Percentiles rank a stretch among this genome's conserved stretches.
Conservation (phyloP, 1,139 yeast species). For the Candida albicans region DNA sequence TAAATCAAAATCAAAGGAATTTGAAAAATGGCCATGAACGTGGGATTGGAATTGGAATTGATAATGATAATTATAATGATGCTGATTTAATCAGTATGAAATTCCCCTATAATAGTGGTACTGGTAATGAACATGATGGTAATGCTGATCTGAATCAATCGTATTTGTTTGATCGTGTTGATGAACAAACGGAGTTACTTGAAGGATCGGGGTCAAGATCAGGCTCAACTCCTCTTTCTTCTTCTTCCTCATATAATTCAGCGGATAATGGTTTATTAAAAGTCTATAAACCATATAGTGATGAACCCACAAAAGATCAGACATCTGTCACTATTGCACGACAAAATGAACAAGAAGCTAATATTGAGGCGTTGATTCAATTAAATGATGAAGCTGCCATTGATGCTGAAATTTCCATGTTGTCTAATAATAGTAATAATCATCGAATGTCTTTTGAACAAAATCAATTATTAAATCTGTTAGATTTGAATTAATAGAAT, state of each 20-base stretch:
- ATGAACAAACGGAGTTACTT: slow-evolving; percentile 7
- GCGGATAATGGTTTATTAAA: neutral
- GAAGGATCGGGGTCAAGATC: slow-evolving; percentile 6
- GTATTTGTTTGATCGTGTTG: neutral
- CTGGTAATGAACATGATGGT: neutral
- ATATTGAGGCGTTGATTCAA: slow-evolving; percentile 3
- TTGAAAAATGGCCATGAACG: neutral
- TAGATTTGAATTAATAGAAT: slow-evolving; percentile 6
- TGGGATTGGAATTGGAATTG: neutral
- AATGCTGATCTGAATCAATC: neutral
- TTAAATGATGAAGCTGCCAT: slow-evolving; percentile 1
- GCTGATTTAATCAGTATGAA: slow-evolving; percentile 11
- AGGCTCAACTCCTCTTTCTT: neutral
- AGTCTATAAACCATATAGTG: neutral
- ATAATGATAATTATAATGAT: too few species aligned
- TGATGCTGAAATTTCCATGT: neutral
- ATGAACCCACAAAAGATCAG: slow-evolving; percentile 1
- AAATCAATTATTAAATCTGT: slow-evolving; percentile 12
- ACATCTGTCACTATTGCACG: neutral
- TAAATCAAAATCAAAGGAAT: slow-evolving; percentile 5
- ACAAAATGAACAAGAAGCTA: neutral
- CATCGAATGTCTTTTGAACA: slow-evolving; percentile 12
- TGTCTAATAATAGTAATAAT: slow-evolving; percentile 4
- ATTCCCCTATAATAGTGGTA: slow-evolving; percentile 9
- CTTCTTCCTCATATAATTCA: slow-evolving; percentile 7